These are phyloP conservation scores for Serendipita indica DNA, from an alignment of 768 basidiomycete species.

Conservation along the genomic window DNA sequence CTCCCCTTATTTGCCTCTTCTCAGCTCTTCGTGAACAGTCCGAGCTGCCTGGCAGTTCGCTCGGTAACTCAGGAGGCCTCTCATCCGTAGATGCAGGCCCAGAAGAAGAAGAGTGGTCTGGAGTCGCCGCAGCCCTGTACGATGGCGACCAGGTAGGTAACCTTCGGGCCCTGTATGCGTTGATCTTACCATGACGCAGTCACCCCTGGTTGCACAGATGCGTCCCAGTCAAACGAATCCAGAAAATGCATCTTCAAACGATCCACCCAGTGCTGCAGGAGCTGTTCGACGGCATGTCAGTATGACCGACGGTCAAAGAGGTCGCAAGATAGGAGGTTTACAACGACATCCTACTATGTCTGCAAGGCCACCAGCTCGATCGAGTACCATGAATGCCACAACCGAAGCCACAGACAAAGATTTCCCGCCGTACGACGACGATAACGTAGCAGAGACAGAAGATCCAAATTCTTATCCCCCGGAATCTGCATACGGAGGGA, in stretches of 20 bases:
- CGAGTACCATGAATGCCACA: constrained; percentile 4
- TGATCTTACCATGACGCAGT: constrained; percentile 7
- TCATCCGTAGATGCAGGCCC: constrained; percentile 48
- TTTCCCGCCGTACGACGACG: not conserved
- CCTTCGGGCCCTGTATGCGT: not conserved
- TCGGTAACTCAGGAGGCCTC: constrained; percentile 42
- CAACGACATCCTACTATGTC: constrained; percentile 7
- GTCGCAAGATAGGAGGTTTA: not conserved
- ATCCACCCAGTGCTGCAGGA: not conserved
- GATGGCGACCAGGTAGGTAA: constrained; percentile 51
- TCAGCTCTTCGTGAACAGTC: constrained; percentile 13
- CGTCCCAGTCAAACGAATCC: constrained; percentile 12
- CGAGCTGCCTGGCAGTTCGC: not conserved
- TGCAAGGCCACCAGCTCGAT: not conserved
- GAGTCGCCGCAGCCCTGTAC: constrained; percentile 16
- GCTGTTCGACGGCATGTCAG: not conserved
- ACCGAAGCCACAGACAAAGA: not conserved
- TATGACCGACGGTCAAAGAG: constrained; percentile 1
- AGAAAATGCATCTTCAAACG: not conserved
- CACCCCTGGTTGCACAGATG: constrained; percentile 5
- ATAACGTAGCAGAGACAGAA: not conserved
- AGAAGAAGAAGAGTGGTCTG: constrained; percentile 68
- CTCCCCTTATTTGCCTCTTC: constrained; percentile 11
- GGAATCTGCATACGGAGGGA: not conserved
- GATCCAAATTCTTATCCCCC: constrained; percentile 4